Evolutionary conservation across 495 filamentous ascomycete species (phyloP), one percentile per base, ranked within the genome.

Genomic region (Podospora bellae-mahoneyi): DNA sequence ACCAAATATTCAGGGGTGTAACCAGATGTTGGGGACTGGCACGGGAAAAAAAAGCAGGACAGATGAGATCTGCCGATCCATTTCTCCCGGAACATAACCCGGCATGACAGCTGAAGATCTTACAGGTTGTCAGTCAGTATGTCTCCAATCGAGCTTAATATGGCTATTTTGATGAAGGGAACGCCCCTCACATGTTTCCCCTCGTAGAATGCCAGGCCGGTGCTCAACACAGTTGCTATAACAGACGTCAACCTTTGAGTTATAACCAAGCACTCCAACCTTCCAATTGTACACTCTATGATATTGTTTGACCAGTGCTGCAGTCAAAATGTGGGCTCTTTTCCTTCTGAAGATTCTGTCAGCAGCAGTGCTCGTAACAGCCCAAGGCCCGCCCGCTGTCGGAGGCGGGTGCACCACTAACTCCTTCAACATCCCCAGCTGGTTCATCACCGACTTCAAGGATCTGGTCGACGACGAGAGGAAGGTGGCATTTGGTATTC

Each of bases 351-450:
- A 62, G 20, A 56, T 62, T 23, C 62, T 32, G 18, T 60, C 61
- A 44, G 55, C 70, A 4, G 67, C 61, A 18, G 64, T 62, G 39
- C 34, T 64, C 61, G 64, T 65, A 5, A 67, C 64, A 18, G 70
- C 66, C 16, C 70, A 72, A 56, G 26, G 20, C 0, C 53, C 34
- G 32, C 60, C 48, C 4, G 13, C 58, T n/a, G 18, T 27, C n/a
- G 56, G 56, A 10, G 5, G 30, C 19, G 69, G 63, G 16, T 76
- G 74, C 66, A 73, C 69, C 3, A 66, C 68, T 5, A 71, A 62
- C 15, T 73, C 74, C 5, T 76, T 76, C 63, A 53, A 63, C 19
- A 60, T 74, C 18, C 72, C 74, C 0, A 74, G 72, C 55, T 74
- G 74, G 72, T 67, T 72, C 20, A 30, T 73, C 26, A 68, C 71